Base-by-base conservation (phyloP, 805 yeast genomes). In the Zygoascus flipseniorum region DNA sequence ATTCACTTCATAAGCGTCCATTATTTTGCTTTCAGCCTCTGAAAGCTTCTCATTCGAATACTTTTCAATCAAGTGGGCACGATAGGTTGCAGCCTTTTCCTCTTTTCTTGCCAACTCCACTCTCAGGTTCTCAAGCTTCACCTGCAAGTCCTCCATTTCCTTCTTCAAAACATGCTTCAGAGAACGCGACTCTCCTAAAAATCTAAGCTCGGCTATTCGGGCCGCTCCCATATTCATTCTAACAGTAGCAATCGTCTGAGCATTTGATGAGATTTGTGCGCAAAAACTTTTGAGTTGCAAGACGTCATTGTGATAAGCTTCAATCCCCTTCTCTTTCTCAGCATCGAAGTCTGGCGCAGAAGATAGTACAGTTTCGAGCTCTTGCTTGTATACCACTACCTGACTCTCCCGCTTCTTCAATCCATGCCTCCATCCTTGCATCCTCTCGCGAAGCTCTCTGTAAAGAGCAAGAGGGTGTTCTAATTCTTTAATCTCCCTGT, bases 261-360 rank as follows among this genome's bases (percentile, higher is more conserved):
- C 9, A 31, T 46, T 5, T 16, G 5, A 20, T 31, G 10, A 8
- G 6, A 13, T 16, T 31, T 10, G n/a, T 20, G 28, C 18, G 13
- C 32, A 14, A 5, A 43, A 5, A 2, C 23, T 32, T 4, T 26
- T n/a, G 4, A 42, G 31, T n/a, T 42, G 18, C 48, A 18, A 10
- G 23, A 43, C 23, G 14, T 13, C n/a, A 8, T 43, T 42, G 23
- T 11, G 14, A 28, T 39, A 14, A 10, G 43, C 48, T 50, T n/a
- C 64, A 58, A 18, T 57, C 59, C 63, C 61, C 28, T 59, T 55
- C 9, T 65, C 58, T 43, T 48, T 14, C 31, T 45, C 50, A 31
- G 50, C 19, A 10, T 47, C 39, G 13, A 47, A 31, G 6, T 31
- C 35, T 9, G 31, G 35, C n/a, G 28, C 23, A 10, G 28, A 14